Percentiles rank a stretch among this genome's conserved stretches.
phyloP scores from a whole-genome alignment of 208 protist genomes.

The Leishmania major region DNA sequence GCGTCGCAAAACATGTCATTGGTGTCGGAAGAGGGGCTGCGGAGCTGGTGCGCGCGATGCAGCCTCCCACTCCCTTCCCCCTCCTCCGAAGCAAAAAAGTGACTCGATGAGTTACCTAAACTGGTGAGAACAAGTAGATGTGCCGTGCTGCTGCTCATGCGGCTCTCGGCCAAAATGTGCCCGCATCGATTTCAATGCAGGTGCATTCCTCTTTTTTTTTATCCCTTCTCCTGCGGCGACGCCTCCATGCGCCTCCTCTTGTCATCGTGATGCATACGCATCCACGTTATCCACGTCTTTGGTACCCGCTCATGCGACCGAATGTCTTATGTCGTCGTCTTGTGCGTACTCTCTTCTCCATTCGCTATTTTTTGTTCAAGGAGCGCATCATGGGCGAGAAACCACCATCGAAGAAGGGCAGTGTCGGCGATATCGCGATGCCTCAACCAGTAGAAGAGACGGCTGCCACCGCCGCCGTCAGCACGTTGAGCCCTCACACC shows the following conservation, averaged over 20 bases:
- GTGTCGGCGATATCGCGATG: not conserved
- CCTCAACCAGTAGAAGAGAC: not conserved
- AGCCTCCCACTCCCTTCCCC: not conserved
- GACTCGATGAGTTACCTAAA: not conserved
- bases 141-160: not conserved
- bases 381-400: constrained; percentile 21
- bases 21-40: not conserved
- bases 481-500: constrained; percentile 12
- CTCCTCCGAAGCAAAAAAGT: not conserved
- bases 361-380: not conserved
- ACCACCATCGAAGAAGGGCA: constrained; percentile 2
- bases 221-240: not conserved
- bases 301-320: not conserved
- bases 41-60: not conserved
- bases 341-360: not conserved
- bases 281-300: not conserved
- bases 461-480: not conserved
- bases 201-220: not conserved
- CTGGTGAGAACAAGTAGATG: not conserved
- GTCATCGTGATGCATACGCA: not conserved
- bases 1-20: not conserved
- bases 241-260: not conserved
- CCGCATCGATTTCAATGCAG: not conserved
- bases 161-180: not conserved
- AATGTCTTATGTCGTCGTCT: not conserved